A percentile compares a stretch with the other conserved stretches of the same genome.
These are phyloP conservation scores for Cicer yamashitae DNA, from an alignment of 306 rosid genomes.

Conservation along the genomic window DNA sequence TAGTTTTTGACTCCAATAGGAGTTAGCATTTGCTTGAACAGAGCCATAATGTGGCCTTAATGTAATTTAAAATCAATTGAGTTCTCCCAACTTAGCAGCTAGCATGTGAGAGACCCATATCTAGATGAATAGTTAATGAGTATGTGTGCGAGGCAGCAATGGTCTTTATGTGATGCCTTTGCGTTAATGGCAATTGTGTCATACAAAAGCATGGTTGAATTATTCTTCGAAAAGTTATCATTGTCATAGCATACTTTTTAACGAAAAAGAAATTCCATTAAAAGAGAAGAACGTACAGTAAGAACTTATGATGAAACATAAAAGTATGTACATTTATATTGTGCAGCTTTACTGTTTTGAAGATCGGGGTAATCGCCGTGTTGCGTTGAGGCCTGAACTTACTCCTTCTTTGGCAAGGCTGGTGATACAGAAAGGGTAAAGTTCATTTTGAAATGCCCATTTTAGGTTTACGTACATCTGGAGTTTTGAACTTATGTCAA, in stretches of 20 bases:
- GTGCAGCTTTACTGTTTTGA: slow-evolving; percentile 95
- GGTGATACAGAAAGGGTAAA: slow-evolving; percentile 93
- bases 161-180: slow-evolving; percentile 23
- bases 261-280: not conserved
- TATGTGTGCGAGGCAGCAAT: not conserved
- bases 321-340: slow-evolving; percentile 34
- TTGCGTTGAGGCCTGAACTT: slow-evolving; percentile 95
- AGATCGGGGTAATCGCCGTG: slow-evolving; percentile 96
- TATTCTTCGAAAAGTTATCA: slow-evolving; percentile 18
- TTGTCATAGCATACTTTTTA: slow-evolving; percentile 1
- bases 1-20: slow-evolving; percentile 20
- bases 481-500: slow-evolving; percentile 33
- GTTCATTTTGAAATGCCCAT: slow-evolving; percentile 33
- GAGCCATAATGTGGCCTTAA: slow-evolving; percentile 19
- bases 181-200: slow-evolving; percentile 1
- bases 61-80: slow-evolving; percentile 26
- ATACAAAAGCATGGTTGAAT: slow-evolving; percentile 31
- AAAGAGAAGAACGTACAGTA: slow-evolving; percentile 18
- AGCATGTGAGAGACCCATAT: slow-evolving; percentile 5
- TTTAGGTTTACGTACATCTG: slow-evolving; percentile 36
- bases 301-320: slow-evolving; percentile 5
- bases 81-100: not conserved
- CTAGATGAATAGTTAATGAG: slow-evolving; percentile 4
- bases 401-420: slow-evolving; percentile 98
- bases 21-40: slow-evolving; percentile 32